These are phyloP conservation scores for Aspergillus nomiae DNA, from an alignment of 2,329 filamentous ascomycete genomes.

Conservation along the genomic window DNA sequence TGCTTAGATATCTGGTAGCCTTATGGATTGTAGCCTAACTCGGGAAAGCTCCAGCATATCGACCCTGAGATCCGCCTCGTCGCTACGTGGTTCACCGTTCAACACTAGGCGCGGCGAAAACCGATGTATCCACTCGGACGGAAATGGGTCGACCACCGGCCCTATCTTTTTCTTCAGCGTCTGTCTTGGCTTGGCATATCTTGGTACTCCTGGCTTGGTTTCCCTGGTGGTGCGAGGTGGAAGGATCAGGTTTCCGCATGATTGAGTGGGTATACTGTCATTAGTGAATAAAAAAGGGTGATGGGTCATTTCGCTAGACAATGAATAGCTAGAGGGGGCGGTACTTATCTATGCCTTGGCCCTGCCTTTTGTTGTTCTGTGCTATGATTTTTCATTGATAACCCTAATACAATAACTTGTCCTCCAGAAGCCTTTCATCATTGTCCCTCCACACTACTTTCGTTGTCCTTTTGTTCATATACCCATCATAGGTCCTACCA, in stretches of 20 bases:
- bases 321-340: neutral
- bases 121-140: constrained; percentile 1
- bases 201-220: neutral
- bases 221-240: neutral
- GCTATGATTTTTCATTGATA: neutral
- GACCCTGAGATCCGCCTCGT: neutral
- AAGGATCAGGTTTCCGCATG: neutral
- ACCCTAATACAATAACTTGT: neutral
- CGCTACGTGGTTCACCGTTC: neutral
- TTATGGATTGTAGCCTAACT: neutral
- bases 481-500: neutral
- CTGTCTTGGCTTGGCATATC: neutral
- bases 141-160: neutral
- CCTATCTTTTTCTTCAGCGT: neutral
- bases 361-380: neutral
- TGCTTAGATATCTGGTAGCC: neutral
- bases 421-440: neutral
- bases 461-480: neutral
- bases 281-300: neutral
- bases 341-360: neutral
- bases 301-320: neutral
- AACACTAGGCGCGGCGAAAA: neutral
- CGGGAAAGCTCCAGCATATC: neutral
- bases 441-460: neutral
- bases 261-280: neutral